Conservation (phyloP, 441 rosid species). For the Pelargonium myrrhifolium region DNA sequence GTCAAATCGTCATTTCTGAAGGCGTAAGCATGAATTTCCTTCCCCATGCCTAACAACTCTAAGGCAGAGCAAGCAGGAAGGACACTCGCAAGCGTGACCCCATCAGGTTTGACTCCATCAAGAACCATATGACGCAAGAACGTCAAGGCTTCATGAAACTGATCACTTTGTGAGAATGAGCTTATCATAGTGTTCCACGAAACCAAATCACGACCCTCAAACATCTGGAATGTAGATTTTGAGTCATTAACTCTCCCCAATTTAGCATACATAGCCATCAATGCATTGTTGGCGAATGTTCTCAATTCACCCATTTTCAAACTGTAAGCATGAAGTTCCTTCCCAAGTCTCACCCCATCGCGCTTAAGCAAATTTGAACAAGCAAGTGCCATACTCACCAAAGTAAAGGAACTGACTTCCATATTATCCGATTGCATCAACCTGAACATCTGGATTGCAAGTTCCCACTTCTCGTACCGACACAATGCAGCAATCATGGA, state of each 20-base stretch:
- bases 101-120: slow-evolving; percentile 59
- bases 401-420: slow-evolving; percentile 72
- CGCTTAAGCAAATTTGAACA: slow-evolving; percentile 48
- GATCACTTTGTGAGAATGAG: slow-evolving; percentile 56
- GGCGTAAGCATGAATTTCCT: slow-evolving; percentile 73
- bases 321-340: slow-evolving; percentile 64
- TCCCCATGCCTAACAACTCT: slow-evolving; percentile 51
- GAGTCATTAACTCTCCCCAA: slow-evolving; percentile 45
- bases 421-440: slow-evolving; percentile 43
- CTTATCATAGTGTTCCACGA: slow-evolving; percentile 80
- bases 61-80: slow-evolving; percentile 81
- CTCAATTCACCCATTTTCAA: slow-evolving; percentile 46
- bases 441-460: slow-evolving; percentile 56
- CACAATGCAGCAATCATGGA: slow-evolving; percentile 63
- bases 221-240: slow-evolving; percentile 36
- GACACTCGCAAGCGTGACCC: slow-evolving; percentile 68
- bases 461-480: slow-evolving; percentile 56
- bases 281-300: slow-evolving; percentile 56
- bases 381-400: slow-evolving; percentile 66
- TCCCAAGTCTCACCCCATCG: slow-evolving; percentile 53
- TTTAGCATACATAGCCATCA: slow-evolving; percentile 78
- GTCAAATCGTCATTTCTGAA: slow-evolving; percentile 49
- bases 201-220: slow-evolving; percentile 61
- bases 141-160: slow-evolving; percentile 47
- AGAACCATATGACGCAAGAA: slow-evolving; percentile 47